phyloP scores from a whole-genome alignment of 78 protist genomes.

The Dictyostelium capitatum region DNA sequence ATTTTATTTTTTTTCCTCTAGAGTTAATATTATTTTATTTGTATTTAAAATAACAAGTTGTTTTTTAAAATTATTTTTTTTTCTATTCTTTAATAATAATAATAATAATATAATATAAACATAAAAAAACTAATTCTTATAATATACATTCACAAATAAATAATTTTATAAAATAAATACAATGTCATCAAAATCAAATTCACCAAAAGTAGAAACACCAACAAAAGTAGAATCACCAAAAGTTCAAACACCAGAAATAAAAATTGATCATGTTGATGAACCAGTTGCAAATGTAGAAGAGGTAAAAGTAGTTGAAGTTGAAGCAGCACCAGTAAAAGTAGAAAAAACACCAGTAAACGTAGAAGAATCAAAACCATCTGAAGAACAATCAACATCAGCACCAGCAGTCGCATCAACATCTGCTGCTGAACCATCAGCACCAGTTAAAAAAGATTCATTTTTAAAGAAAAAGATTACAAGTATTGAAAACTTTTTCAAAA shows the following conservation, averaged over 20 bases:
- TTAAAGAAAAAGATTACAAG: neutral
- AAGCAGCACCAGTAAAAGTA: neutral
- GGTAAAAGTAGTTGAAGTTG: neutral
- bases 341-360: neutral
- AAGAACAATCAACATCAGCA: neutral
- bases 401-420: neutral
- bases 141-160: too few relatives aligned
- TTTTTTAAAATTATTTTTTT: too few relatives aligned
- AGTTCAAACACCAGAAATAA: neutral
- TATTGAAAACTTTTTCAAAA: neutral
- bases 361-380: neutral
- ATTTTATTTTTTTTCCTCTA: too few relatives aligned
- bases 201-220: neutral
- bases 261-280: neutral
- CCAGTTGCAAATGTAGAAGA: neutral
- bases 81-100: too few relatives aligned
- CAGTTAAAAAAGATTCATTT: neutral
- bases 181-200: too few relatives aligned
- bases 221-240: neutral
- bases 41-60: too few relatives aligned
- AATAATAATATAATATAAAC: too few relatives aligned
- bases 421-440: too few relatives aligned
- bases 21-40: too few relatives aligned
- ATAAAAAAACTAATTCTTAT: too few relatives aligned
- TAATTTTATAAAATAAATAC: too few relatives aligned